Base-by-base conservation (phyloP, 345 rosid genomes). In the Firmiana major region DNA sequence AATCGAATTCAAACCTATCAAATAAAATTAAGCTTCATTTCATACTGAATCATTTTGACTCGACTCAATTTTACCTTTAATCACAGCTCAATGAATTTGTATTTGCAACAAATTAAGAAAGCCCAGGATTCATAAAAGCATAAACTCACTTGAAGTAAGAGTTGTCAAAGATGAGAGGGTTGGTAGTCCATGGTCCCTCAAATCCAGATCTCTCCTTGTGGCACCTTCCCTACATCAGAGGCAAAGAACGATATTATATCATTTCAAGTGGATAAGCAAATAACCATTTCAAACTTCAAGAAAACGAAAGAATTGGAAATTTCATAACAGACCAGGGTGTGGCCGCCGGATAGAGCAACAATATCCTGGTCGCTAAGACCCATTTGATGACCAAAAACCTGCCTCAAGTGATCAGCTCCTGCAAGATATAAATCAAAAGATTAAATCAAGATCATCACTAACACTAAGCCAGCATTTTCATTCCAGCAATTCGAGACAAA, bases 191-290 rank as follows among this genome's bases (percentile, higher is more conserved):
- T 15, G 98, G 80, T 49, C 98, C 99, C 80, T 93, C 99, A 75
- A 93, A 93, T 54, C 99, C 99, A 79, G 99, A 96, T 78, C 99
- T 87, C 78, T 96, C 99, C 84, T 89, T 92, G 91, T 96, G 99
- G 88, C 92, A 86, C 80, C 93, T 88, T 78, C 99, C 99, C 99
- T 93, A 81, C 7, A 82, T 28, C 58, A 3, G 17, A 22, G 11
- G 9, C n/a, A 38, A 7, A 57, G 19, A 46, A 63, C 34, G 71
- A 53, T 1, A 51, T 45, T 45, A 21, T 0, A 55, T 11, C 46
- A 12, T 9, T 6, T 11, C 13, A 55, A 73, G 16, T 3, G 0
- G 16, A 17, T 31, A 38, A 7, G 16, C 51, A 70, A 38, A 73
- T 1, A 40, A 21, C 22, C 24, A 7, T 17, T 31, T 31, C 58